Base-by-base conservation (phyloP, 2,329 filamentous ascomycete species). In the Hypoxylon sp. region DNA sequence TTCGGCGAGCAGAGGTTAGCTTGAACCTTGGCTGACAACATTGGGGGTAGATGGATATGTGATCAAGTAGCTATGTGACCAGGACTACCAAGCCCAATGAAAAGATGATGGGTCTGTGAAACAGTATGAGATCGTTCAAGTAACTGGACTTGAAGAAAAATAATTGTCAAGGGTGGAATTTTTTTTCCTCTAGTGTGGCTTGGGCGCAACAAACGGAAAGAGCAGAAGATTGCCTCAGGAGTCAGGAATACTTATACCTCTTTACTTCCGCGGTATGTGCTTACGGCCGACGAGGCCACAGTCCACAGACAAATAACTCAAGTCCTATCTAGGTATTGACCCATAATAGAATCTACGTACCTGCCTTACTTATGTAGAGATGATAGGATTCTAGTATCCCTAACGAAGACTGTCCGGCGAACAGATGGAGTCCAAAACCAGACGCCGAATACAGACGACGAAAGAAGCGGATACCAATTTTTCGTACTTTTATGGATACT, bases 21-120 rank as follows among this genome's bases (percentile, higher is more conserved):
- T 32, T 76, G 74, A 49, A 74, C 72, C 71, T 71, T 75, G 17
- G 73, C 63, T 65, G 75, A 78, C 36, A 79, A 67, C 78, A 79
- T 79, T 53, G 69, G 70, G 46, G 32, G 41, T 28, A 59, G 32
- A 5, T 45, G 52, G 25, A 5, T 30, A 30, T 30, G 28, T 30
- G 28, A 30, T 30, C 6, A 30, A 30, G 14, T 57, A 59, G 21
- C 28, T 48, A 50, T 43, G 5, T 28, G 30, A 41, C 45, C 41
- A 23, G 28, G 32, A 65, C 34, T 59, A 64, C 30, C 28, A 32
- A 25, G 46, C 32, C 51, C 59, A 68, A 51, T 64, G 41, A n/a
- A 43, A 25, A 23, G 17, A 38, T 50, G 28, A n/a, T 50, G 41
- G 36, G 21, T 65, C 38, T 36, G 48, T 64, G 62, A 58, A 49